Percentiles rank a stretch among this genome's conserved stretches.
Evolutionary conservation across 2,329 filamentous ascomycete species (phyloP).

Genomic region (Truncatella angustata): DNA sequence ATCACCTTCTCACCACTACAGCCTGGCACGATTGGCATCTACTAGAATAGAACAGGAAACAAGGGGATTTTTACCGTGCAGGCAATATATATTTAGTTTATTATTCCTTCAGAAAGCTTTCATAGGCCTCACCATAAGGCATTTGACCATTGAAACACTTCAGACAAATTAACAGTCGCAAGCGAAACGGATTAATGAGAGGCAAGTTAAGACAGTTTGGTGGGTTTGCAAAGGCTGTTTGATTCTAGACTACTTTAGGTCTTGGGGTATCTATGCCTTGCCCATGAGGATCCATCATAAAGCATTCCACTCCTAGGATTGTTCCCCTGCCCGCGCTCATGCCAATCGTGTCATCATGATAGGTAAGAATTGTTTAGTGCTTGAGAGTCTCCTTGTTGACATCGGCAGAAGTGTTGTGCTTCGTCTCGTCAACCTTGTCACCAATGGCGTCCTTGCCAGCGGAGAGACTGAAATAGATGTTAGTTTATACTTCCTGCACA

Average conservation of each 20-base stretch:
- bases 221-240: slow-evolving; percentile 6
- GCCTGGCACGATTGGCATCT: too few relatives aligned
- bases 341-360: not conserved
- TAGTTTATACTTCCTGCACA: not conserved
- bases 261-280: slow-evolving; percentile 9
- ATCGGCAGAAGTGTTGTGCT: slow-evolving; percentile 31
- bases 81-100: too few relatives aligned
- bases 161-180: too few relatives aligned
- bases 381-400: slow-evolving; percentile 34
- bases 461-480: slow-evolving; percentile 27
- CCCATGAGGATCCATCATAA: slow-evolving; percentile 1
- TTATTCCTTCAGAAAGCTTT: too few relatives aligned
- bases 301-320: not conserved
- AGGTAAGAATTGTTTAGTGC: slow-evolving; percentile 24
- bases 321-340: not conserved
- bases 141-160: too few relatives aligned
- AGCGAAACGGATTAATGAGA: too few relatives aligned
- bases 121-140: too few relatives aligned
- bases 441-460: slow-evolving; percentile 41
- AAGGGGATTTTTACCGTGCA: too few relatives aligned
- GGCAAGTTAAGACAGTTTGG: not conserved
- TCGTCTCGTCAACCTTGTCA: slow-evolving; percentile 39
- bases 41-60: too few relatives aligned
- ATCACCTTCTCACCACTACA: too few relatives aligned
- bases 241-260: slow-evolving; percentile 3